Percentiles rank a stretch among this genome's conserved stretches.
phyloP scores from a whole-genome alignment of 2,329 filamentous ascomycete genomes.

The Exophiala lecanii-corni region DNA sequence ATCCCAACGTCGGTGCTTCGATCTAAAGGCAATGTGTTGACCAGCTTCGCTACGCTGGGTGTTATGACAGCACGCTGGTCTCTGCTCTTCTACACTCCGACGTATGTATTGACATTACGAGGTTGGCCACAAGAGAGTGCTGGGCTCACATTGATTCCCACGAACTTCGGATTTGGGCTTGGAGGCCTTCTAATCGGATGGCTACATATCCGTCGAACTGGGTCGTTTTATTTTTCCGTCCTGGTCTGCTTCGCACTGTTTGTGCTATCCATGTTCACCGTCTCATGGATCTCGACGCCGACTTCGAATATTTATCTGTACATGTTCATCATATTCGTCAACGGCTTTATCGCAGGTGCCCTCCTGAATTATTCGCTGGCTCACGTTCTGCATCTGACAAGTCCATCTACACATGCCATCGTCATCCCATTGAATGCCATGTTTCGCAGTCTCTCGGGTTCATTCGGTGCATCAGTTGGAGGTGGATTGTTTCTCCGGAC shows the following conservation, averaged over 20 bases:
- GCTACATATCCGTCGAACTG: constrained; percentile 68
- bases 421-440: constrained; percentile 71
- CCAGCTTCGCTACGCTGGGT: constrained; percentile 68
- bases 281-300: constrained; percentile 54
- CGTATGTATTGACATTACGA: constrained; percentile 72
- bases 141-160: constrained; percentile 73
- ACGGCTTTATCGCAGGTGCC: constrained; percentile 69
- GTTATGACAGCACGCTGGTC: constrained; percentile 79
- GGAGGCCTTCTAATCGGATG: constrained; percentile 70
- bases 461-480: constrained; percentile 73
- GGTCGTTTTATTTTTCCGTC: constrained; percentile 66
- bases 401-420: constrained; percentile 64
- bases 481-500: constrained; percentile 69
- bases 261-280: constrained; percentile 51
- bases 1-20: constrained; percentile 67
- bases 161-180: constrained; percentile 71
- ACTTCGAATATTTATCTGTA: constrained; percentile 50
- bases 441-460: constrained; percentile 75
- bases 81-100: constrained; percentile 74
- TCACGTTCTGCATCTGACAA: constrained; percentile 69
- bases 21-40: constrained; percentile 66
- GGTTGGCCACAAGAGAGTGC: constrained; percentile 65
- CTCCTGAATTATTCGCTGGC: constrained; percentile 76
- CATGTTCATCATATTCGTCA: constrained; percentile 52
- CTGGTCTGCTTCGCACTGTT: constrained; percentile 61